Evolutionary conservation across 2,329 filamentous ascomycete species (phyloP).

Genomic region (Hawksworthiomyces lignivorus): DNA sequence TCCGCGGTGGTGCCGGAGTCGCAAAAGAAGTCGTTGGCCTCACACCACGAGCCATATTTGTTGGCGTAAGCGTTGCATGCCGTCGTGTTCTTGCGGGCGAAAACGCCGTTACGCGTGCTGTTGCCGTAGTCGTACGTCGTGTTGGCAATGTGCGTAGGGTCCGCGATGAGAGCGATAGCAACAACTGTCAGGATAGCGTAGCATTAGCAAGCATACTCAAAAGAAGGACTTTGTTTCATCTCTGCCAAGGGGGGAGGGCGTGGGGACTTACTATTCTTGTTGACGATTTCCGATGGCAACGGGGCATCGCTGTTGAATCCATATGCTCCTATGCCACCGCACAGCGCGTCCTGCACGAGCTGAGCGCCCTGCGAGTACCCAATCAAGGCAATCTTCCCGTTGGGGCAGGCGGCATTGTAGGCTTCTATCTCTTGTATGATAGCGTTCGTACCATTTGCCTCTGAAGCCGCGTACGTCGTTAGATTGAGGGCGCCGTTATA

Average conservation of each 20-base stretch:
- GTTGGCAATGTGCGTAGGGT: conserved; percentile 1
- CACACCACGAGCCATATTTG: not conserved
- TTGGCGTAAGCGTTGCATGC: not conserved
- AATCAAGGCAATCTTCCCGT: conserved; percentile 1
- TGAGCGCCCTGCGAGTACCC: conserved; percentile 5
- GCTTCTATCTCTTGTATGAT: not conserved
- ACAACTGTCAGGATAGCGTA: too few species aligned
- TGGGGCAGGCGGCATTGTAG: not conserved
- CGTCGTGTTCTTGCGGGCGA: not conserved
- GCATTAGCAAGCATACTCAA: too few species aligned
- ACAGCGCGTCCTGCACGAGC: not conserved
- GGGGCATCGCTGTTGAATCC: too few species aligned
- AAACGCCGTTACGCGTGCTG: conserved; percentile 3
- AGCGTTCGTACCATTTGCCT: too few species aligned
- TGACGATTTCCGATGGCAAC: too few species aligned
- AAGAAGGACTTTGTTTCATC: too few species aligned
- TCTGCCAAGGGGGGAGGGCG: too few species aligned
- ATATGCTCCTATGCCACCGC: not conserved
- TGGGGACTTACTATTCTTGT: too few species aligned
- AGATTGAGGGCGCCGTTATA: too few species aligned
- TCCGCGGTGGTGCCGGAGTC: not conserved
- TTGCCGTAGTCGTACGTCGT: conserved; percentile 1
- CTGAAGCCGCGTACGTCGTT: too few species aligned
- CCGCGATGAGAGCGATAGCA: not conserved
- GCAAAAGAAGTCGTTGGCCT: conserved; percentile 3